These are phyloP conservation scores for Pyrenula massariospora DNA, from an alignment of 495 filamentous ascomycete species.

Conservation along the genomic window DNA sequence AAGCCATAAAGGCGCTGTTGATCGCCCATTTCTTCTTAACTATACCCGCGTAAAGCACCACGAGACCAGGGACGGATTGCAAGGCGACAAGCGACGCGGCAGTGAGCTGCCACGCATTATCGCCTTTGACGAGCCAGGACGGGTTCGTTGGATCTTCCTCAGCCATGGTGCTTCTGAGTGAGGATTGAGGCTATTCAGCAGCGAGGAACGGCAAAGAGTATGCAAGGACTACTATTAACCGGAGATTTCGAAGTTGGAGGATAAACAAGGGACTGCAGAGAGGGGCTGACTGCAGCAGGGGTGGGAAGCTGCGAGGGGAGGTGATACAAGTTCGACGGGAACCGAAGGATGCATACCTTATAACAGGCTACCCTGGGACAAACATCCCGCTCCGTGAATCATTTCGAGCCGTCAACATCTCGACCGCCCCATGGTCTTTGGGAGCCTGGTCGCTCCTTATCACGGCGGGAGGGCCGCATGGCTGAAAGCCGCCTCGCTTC, in stretches of 20 bases:
- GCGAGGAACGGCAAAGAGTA: too few relatives aligned
- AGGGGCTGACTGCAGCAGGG: neutral
- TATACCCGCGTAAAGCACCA: conserved; percentile 41
- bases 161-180: neutral
- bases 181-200: too few relatives aligned
- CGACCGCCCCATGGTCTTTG: neutral
- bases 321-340: neutral
- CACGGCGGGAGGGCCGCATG: neutral
- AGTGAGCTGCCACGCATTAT: conserved; percentile 47
- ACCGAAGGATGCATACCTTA: neutral
- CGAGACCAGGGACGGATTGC: conserved; percentile 42
- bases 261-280: neutral
- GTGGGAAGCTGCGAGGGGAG: neutral
- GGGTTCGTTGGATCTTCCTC: neutral
- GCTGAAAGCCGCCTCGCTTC: neutral
- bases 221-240: too few relatives aligned
- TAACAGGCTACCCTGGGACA: neutral
- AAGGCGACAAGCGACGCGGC: conserved; percentile 39
- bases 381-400: neutral
- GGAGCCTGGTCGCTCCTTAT: neutral
- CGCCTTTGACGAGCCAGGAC: conserved; percentile 35
- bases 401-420: neutral
- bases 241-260: neutral
- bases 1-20: conserved; percentile 44
- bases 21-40: conserved; percentile 49